Evolutionary conservation across 257 asterid species (phyloP).

Genomic region (Nyctanthes arbortristis): DNA sequence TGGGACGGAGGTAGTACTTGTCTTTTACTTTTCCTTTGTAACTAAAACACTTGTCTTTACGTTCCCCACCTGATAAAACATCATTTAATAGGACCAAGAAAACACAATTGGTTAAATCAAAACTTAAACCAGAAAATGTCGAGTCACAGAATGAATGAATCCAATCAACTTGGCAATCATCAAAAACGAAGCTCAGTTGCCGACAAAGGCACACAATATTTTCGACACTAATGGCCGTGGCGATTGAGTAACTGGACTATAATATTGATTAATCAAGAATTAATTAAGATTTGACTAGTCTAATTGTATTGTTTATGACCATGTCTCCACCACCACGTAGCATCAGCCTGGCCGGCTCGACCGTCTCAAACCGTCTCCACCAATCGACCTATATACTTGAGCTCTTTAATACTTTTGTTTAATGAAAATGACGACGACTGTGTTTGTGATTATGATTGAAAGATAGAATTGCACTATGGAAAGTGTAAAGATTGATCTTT

Average conservation of each 20-base stretch:
- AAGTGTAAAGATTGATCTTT: no score
- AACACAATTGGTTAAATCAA: background rate
- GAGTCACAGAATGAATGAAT: background rate
- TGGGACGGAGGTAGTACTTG: background rate
- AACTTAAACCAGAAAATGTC: background rate
- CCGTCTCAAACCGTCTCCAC: conserved; percentile 5
- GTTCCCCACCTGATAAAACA: background rate
- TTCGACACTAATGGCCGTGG: background rate
- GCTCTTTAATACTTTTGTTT: background rate
- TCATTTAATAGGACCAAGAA: background rate
- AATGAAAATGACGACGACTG: background rate
- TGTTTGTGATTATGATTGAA: background rate
- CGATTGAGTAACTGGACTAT: background rate
- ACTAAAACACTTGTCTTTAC: background rate
- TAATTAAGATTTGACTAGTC: background rate
- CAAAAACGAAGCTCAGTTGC: background rate
- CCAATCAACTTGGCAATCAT: conserved; percentile 2
- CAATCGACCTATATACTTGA: background rate
- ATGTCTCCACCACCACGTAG: background rate
- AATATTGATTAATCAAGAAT: background rate
- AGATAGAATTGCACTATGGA: no score
- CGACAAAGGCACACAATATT: background rate
- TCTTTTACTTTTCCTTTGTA: background rate
- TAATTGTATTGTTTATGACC: background rate
- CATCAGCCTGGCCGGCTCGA: conserved; percentile 6